These are phyloP conservation scores for Penicillium verhagenii DNA, from an alignment of 495 filamentous ascomycete species.

Conservation along the genomic window DNA sequence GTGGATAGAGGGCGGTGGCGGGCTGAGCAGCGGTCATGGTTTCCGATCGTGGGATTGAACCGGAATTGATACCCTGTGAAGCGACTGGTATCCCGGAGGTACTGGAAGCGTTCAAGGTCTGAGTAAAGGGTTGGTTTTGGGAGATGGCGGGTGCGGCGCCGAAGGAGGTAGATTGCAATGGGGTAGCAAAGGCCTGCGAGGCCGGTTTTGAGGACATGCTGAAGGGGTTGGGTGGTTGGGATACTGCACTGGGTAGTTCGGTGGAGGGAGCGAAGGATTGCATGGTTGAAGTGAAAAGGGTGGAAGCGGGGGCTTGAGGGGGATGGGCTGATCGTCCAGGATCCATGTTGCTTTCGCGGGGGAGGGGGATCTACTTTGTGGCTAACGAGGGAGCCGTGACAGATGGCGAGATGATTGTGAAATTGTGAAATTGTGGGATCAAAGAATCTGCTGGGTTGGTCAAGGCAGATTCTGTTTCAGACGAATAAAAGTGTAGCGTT, in stretches of 20 bases:
- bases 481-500: background rate
- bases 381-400: background rate
- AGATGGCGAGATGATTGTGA: too few relatives aligned
- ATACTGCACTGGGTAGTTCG: slow-evolving; percentile 8
- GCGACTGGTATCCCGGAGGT: slow-evolving; percentile 4
- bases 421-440: background rate
- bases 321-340: slow-evolving; percentile 19
- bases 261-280: slow-evolving; percentile 10
- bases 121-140: slow-evolving; percentile 17
- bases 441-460: background rate
- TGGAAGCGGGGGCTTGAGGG: slow-evolving; percentile 13
- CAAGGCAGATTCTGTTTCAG: background rate
- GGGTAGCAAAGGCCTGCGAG: slow-evolving; percentile 13
- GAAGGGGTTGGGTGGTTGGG: slow-evolving; percentile 14
- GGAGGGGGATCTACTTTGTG: background rate
- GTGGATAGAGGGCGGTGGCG: slow-evolving; percentile 24
- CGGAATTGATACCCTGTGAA: slow-evolving; percentile 9
- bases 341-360: slow-evolving; percentile 18
- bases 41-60: slow-evolving; percentile 13
- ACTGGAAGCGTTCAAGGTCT: slow-evolving; percentile 14
- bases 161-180: slow-evolving; percentile 13
- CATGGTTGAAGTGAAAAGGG: slow-evolving; percentile 16
- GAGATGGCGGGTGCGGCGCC: slow-evolving; percentile 15
- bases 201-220: slow-evolving; percentile 8
- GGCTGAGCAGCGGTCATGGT: slow-evolving; percentile 14